Evolutionary conservation across 2,329 filamentous ascomycete species (phyloP).

Genomic region (Fusarium denticulatum): DNA sequence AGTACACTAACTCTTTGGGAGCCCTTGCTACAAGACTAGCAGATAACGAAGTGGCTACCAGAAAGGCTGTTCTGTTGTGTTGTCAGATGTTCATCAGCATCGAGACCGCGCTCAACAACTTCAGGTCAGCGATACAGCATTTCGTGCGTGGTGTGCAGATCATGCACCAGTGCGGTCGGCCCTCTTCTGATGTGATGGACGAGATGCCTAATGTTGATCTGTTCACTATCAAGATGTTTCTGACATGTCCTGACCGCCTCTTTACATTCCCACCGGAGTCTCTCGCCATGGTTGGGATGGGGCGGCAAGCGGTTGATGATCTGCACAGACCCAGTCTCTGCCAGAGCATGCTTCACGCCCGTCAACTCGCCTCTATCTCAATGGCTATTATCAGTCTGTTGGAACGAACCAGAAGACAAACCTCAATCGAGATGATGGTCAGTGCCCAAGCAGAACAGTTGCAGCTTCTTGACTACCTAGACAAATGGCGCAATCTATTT

Average conservation of each 20-base stretch:
- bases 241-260: not conserved
- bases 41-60: not conserved
- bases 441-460: not conserved
- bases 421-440: accelerated
- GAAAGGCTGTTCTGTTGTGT: accelerated
- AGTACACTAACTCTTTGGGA: not conserved
- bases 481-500: not conserved
- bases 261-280: not conserved
- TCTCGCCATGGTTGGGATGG: not conserved
- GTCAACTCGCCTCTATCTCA: not conserved
- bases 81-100: not conserved
- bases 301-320: accelerated
- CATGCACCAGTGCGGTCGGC: not conserved
- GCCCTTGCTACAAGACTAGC: not conserved
- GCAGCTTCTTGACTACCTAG: accelerated
- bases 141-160: not conserved
- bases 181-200: no score
- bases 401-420: not conserved
- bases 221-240: not conserved
- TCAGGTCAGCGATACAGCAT: not conserved
- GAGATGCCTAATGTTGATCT: not conserved
- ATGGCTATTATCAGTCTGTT: not conserved
- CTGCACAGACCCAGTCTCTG: not conserved
- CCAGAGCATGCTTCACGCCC: not conserved
- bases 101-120: not conserved